Conservation (phyloP, 1,284 basidiomycete genomes). For the Rhizoctonia solani region DNA sequence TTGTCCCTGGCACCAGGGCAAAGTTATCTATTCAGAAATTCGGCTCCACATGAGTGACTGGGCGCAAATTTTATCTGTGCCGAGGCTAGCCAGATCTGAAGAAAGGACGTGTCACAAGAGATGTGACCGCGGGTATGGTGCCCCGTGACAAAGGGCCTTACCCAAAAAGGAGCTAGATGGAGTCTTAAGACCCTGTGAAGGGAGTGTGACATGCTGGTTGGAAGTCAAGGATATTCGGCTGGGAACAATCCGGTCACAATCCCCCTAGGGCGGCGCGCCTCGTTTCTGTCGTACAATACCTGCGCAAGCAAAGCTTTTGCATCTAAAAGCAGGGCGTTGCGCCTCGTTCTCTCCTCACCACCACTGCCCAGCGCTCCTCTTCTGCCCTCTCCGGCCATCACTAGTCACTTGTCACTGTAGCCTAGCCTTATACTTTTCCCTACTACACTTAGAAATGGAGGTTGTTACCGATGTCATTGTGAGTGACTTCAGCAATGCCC, state of each 20-base stretch:
- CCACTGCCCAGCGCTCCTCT: slow-evolving; percentile 31
- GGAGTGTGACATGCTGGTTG: not conserved
- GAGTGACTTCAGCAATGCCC: not conserved
- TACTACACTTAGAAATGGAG: slow-evolving; percentile 4
- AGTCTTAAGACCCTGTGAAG: not conserved
- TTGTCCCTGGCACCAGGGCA: too few relatives aligned
- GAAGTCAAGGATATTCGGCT: slow-evolving; percentile 8
- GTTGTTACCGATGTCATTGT: slow-evolving; percentile 18
- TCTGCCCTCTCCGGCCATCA: slow-evolving; percentile 22
- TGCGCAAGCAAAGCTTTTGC: slow-evolving; percentile 34
- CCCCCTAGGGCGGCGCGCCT: slow-evolving; percentile 15
- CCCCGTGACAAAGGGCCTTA: slow-evolving; percentile 9
- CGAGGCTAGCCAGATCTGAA: not conserved
- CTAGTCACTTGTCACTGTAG: slow-evolving; percentile 29
- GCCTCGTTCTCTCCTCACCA: slow-evolving; percentile 32
- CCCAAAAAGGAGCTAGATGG: not conserved
- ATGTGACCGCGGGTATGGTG: slow-evolving; percentile 30
- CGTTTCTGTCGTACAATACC: slow-evolving; percentile 29
- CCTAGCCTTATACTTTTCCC: not conserved
- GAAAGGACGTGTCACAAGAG: slow-evolving; percentile 13
- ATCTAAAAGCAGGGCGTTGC: slow-evolving; percentile 32
- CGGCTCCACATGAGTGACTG: not conserved
- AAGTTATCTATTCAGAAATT: not conserved
- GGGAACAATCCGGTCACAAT: not conserved
- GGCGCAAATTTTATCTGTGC: not conserved